Evolutionary conservation across 1,284 basidiomycete species (phyloP), one percentile per base, ranked within the genome.

Genomic region (Binderoboletus segoi): DNA sequence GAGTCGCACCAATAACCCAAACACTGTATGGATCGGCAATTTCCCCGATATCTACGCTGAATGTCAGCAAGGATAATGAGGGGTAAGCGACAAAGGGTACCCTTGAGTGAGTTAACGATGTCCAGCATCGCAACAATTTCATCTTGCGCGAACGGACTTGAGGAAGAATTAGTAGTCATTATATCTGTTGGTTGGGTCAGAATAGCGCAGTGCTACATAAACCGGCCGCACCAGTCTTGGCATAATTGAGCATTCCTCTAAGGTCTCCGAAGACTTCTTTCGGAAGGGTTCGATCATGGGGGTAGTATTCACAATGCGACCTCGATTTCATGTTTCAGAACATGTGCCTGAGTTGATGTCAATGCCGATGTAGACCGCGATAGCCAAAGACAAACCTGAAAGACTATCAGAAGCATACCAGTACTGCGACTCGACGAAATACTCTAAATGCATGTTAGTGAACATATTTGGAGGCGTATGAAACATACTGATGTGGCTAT

Each of bases 271-370:
- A 59, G 2, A 42, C 33, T 3, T 12, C 4, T n/a, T 35, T 37
- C 1, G 61, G 58, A 46, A 63, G 46, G 13, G 18, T 41, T 18
- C 62, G 49, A 43, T 23, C n/a, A 21, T 66, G 45, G 3, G 60
- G 62, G 7, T 67, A 62, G 41, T 62, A 66, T 55, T 63, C 62
- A 21, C 64, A 64, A 23, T 65, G 62, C 3, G 56, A 50, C 62
- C 64, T 63, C 18, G 13, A 37, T 28, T 41, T 18, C 21, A 43
- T 30, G 24, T 62, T 11, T 64, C 18, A 33, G 11, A 7, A 0
- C 0, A 26, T 21, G 24, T 8, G 15, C 58, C 43, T 47, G 24
- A 23, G 20, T 40, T 8, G 0, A 4, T 8, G 21, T 68, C 38
- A 67, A 33, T 41, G 11, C 7, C 5, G 21, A 10, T 8, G 24